Percentiles rank a stretch among this genome's conserved stretches.
These are phyloP conservation scores for Cryptococcus neoformans DNA, from an alignment of 1,284 basidiomycete species.

Conservation along the genomic window DNA sequence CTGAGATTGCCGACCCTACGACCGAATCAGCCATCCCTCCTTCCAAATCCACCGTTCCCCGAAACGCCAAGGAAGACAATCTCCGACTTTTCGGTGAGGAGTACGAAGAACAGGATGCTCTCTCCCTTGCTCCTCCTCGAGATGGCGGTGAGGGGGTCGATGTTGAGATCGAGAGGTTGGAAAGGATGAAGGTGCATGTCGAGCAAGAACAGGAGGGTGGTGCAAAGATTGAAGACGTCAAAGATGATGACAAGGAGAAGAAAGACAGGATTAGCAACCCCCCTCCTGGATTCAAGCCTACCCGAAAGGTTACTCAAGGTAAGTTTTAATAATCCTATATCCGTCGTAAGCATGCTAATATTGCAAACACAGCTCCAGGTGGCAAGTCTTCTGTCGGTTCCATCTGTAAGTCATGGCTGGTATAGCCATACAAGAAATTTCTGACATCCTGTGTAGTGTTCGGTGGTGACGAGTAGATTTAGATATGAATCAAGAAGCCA, in stretches of 20 bases:
- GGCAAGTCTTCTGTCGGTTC: conserved; percentile 40
- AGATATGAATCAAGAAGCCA: background rate
- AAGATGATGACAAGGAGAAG: conserved; percentile 15
- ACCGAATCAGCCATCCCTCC: conserved; percentile 19
- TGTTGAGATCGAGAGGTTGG: conserved; percentile 41
- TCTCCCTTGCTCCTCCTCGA: conserved; percentile 43
- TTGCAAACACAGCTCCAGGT: conserved; percentile 32
- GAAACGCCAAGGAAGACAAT: conserved; percentile 32
- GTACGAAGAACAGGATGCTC: conserved; percentile 47
- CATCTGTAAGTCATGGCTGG: conserved; percentile 5
- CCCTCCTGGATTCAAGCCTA: conserved; percentile 41
- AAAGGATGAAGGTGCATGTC: conserved; percentile 43
- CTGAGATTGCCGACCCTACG: conserved; percentile 48
- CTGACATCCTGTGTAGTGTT: conserved; percentile 27
- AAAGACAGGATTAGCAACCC: conserved; percentile 29
- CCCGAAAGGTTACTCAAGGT: conserved; percentile 48
- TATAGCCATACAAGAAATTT: background rate
- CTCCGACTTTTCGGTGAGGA: conserved; percentile 41
- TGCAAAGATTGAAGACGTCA: conserved; percentile 37
- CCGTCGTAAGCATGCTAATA: background rate
- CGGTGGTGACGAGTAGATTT: conserved; percentile 39
- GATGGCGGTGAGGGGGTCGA: conserved; percentile 42
- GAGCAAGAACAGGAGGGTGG: conserved; percentile 40
- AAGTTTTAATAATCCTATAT: conserved; percentile 6
- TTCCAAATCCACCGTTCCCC: conserved; percentile 29